phyloP scores from a whole-genome alignment of 2,329 filamentous ascomycete species.

The Chalaropsis ovoidea region DNA sequence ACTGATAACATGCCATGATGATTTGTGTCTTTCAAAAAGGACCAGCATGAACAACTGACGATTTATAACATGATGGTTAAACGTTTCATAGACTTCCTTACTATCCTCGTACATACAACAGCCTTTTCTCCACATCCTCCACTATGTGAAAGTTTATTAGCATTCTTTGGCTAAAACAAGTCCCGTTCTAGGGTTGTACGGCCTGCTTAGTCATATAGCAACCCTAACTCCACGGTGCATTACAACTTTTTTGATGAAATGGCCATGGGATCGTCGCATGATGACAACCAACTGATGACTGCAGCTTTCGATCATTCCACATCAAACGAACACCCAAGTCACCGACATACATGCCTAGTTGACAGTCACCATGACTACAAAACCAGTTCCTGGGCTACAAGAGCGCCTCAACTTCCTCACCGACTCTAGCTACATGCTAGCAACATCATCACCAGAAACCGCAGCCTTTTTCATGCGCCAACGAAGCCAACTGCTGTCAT shows the following conservation, averaged over 20 bases:
- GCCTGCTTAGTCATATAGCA: neutral
- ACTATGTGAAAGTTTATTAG: neutral
- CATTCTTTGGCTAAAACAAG: neutral
- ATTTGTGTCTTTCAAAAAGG: slow-evolving; percentile 9
- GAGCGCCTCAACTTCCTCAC: slow-evolving; percentile 34
- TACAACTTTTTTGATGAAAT: neutral
- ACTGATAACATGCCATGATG: neutral
- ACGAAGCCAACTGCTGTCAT: slow-evolving; percentile 41
- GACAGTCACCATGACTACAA: neutral
- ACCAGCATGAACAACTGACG: neutral
- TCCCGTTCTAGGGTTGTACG: neutral
- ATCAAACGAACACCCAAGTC: neutral
- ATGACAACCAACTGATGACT: neutral
- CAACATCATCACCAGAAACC: slow-evolving; percentile 42
- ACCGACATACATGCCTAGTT: no score
- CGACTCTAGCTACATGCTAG: slow-evolving; percentile 50
- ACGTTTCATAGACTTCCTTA: slow-evolving; percentile 10
- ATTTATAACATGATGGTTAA: neutral
- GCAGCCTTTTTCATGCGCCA: slow-evolving; percentile 51
- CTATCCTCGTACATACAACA: neutral
- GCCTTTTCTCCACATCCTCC: neutral
- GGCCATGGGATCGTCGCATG: neutral
- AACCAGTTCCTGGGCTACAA: slow-evolving; percentile 19
- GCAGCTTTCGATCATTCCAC: no score
- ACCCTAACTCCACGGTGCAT: neutral